Base-by-base conservation (phyloP, 441 rosid species). In the Mallotus repandus region DNA sequence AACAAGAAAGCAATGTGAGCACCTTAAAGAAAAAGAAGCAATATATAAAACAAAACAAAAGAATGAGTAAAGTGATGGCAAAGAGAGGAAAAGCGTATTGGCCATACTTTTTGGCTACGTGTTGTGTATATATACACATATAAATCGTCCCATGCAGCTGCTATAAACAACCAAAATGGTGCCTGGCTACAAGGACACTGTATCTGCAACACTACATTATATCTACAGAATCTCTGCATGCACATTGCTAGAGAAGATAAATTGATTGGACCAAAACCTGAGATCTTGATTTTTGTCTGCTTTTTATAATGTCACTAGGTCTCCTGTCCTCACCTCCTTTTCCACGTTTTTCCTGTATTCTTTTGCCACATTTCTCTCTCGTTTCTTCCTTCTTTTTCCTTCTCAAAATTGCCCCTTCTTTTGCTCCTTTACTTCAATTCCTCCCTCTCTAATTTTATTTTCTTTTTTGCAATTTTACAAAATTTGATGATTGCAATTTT, bases 381-480 rank as follows among this genome's bases (percentile, higher is more conserved):
- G 76, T 81, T 75, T 75, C 18, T 9, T 18, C 65, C 62, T 75
- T 75, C 72, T 11, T 2, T 14, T 73, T 16, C 48, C 32, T 25
- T 29, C 5, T 57, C 14, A 16, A 11, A 48, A 56, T 10, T 29
- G 22, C 25, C 57, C 32, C 32, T 4, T 62, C 2, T 0, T 9
- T 32, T 63, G 11, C 5, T 9, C 7, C 16, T 7, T 49, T 29
- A 29, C 32, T 29, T 29, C 32, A 29, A 29, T 29, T 29, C 32
- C 32, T 29, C 32, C 32, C 32, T 29, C 32, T 29, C 32, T 29
- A 29, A 43, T 43, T 43, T 43, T 1, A 43, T 43, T 43, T 43
- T 8, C 6, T 8, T 43, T 43, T 25, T 25, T 25, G 29, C 29
- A 29, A 29, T 29, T 29, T 29, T 29, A 29, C 32, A 29, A 29